phyloP scores from a whole-genome alignment of 2,329 filamentous ascomycete species.

The Microcyclosporella mali region DNA sequence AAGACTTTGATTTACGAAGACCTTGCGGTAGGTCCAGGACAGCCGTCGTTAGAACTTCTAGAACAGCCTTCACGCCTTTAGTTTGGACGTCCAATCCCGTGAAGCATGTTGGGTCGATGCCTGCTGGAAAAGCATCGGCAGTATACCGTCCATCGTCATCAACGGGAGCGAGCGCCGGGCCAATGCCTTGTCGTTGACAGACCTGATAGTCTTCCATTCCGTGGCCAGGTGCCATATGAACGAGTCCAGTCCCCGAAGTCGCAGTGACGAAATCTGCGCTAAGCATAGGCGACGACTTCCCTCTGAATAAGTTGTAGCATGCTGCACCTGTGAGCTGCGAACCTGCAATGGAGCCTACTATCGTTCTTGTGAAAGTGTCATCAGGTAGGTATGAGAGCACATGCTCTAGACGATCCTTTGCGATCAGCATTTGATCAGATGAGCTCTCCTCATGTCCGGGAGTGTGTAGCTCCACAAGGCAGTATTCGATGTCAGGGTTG shows the following conservation, averaged over 20 bases:
- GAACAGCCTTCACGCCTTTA: slow-evolving; percentile 61
- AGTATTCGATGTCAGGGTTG: slow-evolving; percentile 67
- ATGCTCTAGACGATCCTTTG: slow-evolving; percentile 61
- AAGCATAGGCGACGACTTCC: slow-evolving; percentile 58
- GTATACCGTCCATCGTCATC: slow-evolving; percentile 79
- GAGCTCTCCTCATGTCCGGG: not conserved
- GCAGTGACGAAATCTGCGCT: slow-evolving; percentile 84
- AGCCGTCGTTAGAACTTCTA: slow-evolving; percentile 57
- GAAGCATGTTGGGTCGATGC: slow-evolving; percentile 50
- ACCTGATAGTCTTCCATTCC: slow-evolving; percentile 94
- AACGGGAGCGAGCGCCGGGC: slow-evolving; percentile 68
- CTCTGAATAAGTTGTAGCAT: slow-evolving; percentile 29
- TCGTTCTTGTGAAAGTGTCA: slow-evolving; percentile 39
- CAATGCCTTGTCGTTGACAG: slow-evolving; percentile 64
- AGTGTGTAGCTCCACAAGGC: slow-evolving; percentile 23
- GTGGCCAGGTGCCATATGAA: slow-evolving; percentile 89
- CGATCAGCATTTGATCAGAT: slow-evolving; percentile 57
- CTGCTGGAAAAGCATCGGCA: slow-evolving; percentile 64
- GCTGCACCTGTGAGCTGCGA: slow-evolving; percentile 52
- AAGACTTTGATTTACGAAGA: slow-evolving; percentile 11
- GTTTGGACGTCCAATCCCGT: slow-evolving; percentile 65
- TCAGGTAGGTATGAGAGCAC: slow-evolving; percentile 47
- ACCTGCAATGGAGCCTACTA: slow-evolving; percentile 56
- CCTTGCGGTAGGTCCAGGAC: slow-evolving; percentile 7
- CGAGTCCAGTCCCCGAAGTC: slow-evolving; percentile 87